phyloP scores from a whole-genome alignment of 192 early-diverging fungal genomes.

The Entrophospora sp. region DNA sequence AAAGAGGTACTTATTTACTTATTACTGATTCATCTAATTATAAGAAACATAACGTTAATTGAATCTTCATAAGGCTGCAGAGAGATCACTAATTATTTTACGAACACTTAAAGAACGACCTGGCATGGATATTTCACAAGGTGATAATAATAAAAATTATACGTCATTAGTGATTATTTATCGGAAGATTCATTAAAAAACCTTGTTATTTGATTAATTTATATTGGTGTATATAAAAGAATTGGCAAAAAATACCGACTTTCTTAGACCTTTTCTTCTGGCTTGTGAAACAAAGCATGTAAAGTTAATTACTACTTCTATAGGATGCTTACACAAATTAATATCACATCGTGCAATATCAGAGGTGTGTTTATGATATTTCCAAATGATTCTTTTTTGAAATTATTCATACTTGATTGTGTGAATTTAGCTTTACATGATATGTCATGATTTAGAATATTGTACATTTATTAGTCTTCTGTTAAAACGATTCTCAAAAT shows the following conservation, averaged over 20 bases:
- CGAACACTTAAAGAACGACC: slow-evolving; percentile 48
- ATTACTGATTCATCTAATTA: background rate
- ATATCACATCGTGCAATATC: slow-evolving; percentile 70
- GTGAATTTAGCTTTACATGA: too few species aligned
- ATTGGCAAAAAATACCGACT: slow-evolving; percentile 68
- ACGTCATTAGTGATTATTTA: too few species aligned
- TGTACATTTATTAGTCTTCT: slow-evolving; percentile 28
- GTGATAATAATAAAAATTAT: slow-evolving; percentile 27
- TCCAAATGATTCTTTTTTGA: too few species aligned
- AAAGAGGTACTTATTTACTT: slow-evolving; percentile 72
- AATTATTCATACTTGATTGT: too few species aligned
- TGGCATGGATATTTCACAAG: slow-evolving; percentile 34
- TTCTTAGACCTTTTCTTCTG: slow-evolving; percentile 74
- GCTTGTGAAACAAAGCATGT: slow-evolving; percentile 79
- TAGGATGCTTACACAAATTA: slow-evolving; percentile 74
- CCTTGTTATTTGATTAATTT: too few species aligned
- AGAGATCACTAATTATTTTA: slow-evolving; percentile 53
- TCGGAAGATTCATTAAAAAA: too few species aligned
- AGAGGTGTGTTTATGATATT: slow-evolving; percentile 33
- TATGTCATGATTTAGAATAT: background rate
- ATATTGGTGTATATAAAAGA: too few species aligned
- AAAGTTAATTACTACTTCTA: slow-evolving; percentile 70
- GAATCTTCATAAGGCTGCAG: slow-evolving; percentile 48
- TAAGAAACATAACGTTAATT: too few species aligned
- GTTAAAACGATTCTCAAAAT: slow-evolving; percentile 57